These are phyloP conservation scores for Rhizopogon vesiculosus DNA, from an alignment of 768 basidiomycete species.

Conservation along the genomic window DNA sequence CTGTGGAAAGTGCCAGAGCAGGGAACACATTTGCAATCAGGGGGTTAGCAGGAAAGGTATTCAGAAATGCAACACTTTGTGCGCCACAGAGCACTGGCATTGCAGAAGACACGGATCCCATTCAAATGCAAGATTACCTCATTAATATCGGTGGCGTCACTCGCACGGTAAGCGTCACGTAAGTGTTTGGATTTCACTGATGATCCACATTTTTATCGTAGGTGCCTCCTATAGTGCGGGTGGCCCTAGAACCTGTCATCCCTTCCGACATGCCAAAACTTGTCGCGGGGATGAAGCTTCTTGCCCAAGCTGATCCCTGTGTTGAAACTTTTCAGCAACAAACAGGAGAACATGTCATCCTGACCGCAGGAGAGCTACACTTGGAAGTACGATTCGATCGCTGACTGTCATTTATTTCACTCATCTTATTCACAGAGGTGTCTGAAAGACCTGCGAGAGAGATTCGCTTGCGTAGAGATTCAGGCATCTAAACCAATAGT, in stretches of 20 bases:
- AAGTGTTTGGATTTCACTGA: not conserved
- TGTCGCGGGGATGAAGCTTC: slow-evolving; percentile 78
- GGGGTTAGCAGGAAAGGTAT: slow-evolving; percentile 86
- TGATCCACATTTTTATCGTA: slow-evolving; percentile 22
- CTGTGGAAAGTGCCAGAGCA: slow-evolving; percentile 76
- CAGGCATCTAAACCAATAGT: slow-evolving; percentile 95
- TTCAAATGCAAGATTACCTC: slow-evolving; percentile 45
- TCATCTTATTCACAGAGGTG: slow-evolving; percentile 59
- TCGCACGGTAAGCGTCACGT: slow-evolving; percentile 20
- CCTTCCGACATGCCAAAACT: slow-evolving; percentile 89
- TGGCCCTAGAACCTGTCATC: slow-evolving; percentile 82
- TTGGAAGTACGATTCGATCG: slow-evolving; percentile 62
- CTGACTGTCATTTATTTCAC: not conserved
- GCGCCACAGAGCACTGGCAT: slow-evolving; percentile 48
- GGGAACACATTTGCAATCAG: slow-evolving; percentile 94
- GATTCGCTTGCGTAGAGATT: slow-evolving; percentile 91
- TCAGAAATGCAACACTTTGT: slow-evolving; percentile 88
- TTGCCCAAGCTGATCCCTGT: slow-evolving; percentile 94
- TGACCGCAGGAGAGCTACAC: slow-evolving; percentile 94
- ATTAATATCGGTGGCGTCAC: slow-evolving; percentile 77
- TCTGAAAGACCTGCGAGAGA: slow-evolving; percentile 90
- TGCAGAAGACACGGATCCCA: slow-evolving; percentile 24
- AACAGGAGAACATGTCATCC: slow-evolving; percentile 95
- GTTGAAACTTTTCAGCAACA: slow-evolving; percentile 97
- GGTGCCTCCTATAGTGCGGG: slow-evolving; percentile 89